Conservation (phyloP, 768 basidiomycete species). For the Panus rudis region DNA sequence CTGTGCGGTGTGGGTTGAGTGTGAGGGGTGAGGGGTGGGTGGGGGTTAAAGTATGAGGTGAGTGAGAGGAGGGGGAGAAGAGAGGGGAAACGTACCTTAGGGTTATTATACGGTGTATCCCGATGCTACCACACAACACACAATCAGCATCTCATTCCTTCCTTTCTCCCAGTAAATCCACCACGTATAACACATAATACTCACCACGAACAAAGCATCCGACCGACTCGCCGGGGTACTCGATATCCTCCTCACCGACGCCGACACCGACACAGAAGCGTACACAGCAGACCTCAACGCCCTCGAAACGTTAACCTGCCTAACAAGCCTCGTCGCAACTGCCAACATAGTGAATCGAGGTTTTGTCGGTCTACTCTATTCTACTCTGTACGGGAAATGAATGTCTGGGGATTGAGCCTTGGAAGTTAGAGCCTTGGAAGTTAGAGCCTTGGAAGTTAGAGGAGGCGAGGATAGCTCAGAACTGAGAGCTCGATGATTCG, state of each 20-base stretch:
- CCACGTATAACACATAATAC: conserved; percentile 26
- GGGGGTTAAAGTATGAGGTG: background rate
- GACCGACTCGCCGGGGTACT: conserved; percentile 47
- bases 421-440: no score
- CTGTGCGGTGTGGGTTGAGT: conserved; percentile 30
- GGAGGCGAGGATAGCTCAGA: no score
- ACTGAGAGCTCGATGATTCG: no score
- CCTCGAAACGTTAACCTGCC: conserved; percentile 9
- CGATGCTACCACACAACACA: conserved; percentile 80
- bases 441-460: no score
- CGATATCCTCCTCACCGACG: conserved; percentile 27
- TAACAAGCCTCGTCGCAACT: conserved; percentile 15
- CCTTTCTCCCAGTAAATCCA: no score
- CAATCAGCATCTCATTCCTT: no score
- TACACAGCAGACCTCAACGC: conserved; percentile 2
- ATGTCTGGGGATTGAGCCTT: no score
- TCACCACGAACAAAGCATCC: conserved; percentile 82
- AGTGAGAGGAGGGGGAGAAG: background rate
- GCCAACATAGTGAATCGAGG: conserved; percentile 19
- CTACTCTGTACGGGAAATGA: no score
- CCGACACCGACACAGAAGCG: no score
- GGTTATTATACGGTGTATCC: conserved; percentile 91
- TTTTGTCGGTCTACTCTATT: no score
- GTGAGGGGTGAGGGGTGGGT: background rate
- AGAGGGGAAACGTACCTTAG: conserved; percentile 45